Evolutionary conservation across 1,284 basidiomycete genomes (phyloP), one percentile per base, ranked within the genome.

Genomic region (Mixia osmundae): DNA sequence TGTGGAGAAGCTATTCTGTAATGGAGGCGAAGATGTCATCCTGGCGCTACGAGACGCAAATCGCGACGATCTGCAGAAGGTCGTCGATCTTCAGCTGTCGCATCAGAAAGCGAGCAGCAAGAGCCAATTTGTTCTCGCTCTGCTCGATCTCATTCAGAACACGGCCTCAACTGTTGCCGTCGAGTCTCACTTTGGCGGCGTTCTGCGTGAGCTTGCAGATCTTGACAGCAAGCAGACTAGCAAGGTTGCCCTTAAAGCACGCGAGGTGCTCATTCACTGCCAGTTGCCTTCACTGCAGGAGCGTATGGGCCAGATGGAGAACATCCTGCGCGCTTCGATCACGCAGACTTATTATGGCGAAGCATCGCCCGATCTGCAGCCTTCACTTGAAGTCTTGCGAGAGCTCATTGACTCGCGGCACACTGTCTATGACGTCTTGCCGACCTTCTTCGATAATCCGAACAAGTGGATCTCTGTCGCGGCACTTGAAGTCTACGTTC

Each of bases 201-300:
- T 75, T n/a, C 58, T 80, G 43, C 74, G 72, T 49, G 68, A 68
- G 40, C 67, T 91, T 33, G 78, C 87, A 34, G 67, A 67, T 25
- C 68, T 97, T 28, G 85, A 91, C 57, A 72, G 77, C 35, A 77
- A 76, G 73, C 79, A 79, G 5, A 85, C 83, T 9, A 76, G 72
- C 29, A 66, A 73, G 48, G 85, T 91, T 35, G 71, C 87, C 3
- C 63, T 99, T 50, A 97, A 94, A 61, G 89, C 91, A 33, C 77
- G 91, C 36, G 91, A 99, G 61, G 91, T 95, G 8, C 68, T 94
- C 43, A 94, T 99, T 50, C 68, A 79, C 23, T 82, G 82, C 36
- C 80, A 89, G 56, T 76, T 97, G 69, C 91, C 91, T 11, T 91
- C 83, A 25, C 87, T 85, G 53, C 82, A 89, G 52, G 91, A 97